Percentiles rank a stretch among this genome's conserved stretches.
Conservation (phyloP, 192 early-diverging fungal genomes). For the Geosiphon pyriformis region DNA sequence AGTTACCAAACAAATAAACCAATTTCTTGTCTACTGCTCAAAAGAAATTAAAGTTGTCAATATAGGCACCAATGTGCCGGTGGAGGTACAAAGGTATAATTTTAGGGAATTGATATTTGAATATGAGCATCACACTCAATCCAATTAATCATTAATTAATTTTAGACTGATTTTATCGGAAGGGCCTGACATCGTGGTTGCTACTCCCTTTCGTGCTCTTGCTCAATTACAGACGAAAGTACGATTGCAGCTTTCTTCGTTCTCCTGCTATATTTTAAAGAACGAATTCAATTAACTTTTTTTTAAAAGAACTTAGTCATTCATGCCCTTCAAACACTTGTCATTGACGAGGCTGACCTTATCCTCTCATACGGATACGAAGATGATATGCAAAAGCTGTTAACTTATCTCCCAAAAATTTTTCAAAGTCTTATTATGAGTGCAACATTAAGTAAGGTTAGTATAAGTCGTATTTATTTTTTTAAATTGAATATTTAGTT, state of each 20-base stretch:
- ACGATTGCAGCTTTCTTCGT: slow-evolving; percentile 30
- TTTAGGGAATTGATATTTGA: slow-evolving; percentile 16
- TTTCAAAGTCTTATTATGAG: slow-evolving; percentile 92
- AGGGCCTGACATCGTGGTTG: slow-evolving; percentile 79
- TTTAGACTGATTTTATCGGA: slow-evolving; percentile 74
- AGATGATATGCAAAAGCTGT: slow-evolving; percentile 76
- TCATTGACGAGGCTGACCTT: slow-evolving; percentile 96
- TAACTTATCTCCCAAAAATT: slow-evolving; percentile 74
- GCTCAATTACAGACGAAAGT: slow-evolving; percentile 64
- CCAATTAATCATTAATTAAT: background rate
- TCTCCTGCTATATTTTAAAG: too few species aligned
- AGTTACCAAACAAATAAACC: slow-evolving; percentile 69
- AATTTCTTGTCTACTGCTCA: slow-evolving; percentile 71
- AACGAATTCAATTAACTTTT: slow-evolving; percentile 27
- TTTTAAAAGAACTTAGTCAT: slow-evolving; percentile 41
- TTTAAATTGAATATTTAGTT: background rate
- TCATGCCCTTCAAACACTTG: slow-evolving; percentile 69
- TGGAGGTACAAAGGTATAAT: slow-evolving; percentile 55
- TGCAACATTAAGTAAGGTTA: slow-evolving; percentile 75
- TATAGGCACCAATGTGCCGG: slow-evolving; percentile 50
- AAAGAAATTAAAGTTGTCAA: slow-evolving; percentile 59
- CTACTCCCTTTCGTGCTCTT: slow-evolving; percentile 80
- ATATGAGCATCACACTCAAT: too few species aligned
- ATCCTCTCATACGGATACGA: slow-evolving; percentile 92
- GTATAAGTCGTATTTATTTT: background rate